Percentiles rank a stretch among this genome's conserved stretches.
These are phyloP conservation scores for Kokia cookei DNA, from an alignment of 441 rosid genomes.

Conservation along the genomic window DNA sequence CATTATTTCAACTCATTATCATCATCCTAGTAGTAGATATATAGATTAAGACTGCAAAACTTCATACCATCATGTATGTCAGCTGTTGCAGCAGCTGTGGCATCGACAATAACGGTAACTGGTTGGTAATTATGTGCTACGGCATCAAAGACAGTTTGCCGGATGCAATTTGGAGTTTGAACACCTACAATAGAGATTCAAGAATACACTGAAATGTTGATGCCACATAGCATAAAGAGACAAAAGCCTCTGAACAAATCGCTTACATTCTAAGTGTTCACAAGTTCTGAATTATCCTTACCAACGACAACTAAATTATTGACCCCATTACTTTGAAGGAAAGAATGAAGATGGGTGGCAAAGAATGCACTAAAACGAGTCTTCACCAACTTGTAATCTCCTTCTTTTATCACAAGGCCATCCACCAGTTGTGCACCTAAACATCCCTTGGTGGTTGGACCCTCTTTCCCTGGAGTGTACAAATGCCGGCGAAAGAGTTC, in stretches of 20 bases:
- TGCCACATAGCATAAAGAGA: neutral
- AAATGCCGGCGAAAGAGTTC: conserved; percentile 61
- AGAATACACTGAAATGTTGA: neutral
- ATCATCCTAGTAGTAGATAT: neutral
- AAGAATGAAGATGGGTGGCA: conserved; percentile 59
- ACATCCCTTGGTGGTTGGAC: conserved; percentile 55
- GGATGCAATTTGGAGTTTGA: conserved; percentile 81
- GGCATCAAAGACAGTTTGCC: conserved; percentile 84
- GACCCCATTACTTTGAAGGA: conserved; percentile 49
- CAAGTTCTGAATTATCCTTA: conserved; percentile 23
- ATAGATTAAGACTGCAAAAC: neutral
- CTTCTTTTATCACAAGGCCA: conserved; percentile 63
- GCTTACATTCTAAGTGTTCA: neutral
- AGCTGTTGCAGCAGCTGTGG: conserved; percentile 85
- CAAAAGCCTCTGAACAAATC: neutral
- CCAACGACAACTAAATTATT: conserved; percentile 50
- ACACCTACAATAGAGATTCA: conserved; percentile 38
- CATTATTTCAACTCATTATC: neutral
- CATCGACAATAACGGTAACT: conserved; percentile 61
- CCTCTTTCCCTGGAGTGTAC: conserved; percentile 45
- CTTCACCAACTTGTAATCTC: conserved; percentile 80
- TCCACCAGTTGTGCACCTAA: conserved; percentile 59
- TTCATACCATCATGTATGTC: conserved; percentile 54
- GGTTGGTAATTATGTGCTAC: conserved; percentile 56
- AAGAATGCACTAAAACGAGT: conserved; percentile 86